Conservation (phyloP, 352 stramenopile species). For the Thraustochytrium striatum region DNA sequence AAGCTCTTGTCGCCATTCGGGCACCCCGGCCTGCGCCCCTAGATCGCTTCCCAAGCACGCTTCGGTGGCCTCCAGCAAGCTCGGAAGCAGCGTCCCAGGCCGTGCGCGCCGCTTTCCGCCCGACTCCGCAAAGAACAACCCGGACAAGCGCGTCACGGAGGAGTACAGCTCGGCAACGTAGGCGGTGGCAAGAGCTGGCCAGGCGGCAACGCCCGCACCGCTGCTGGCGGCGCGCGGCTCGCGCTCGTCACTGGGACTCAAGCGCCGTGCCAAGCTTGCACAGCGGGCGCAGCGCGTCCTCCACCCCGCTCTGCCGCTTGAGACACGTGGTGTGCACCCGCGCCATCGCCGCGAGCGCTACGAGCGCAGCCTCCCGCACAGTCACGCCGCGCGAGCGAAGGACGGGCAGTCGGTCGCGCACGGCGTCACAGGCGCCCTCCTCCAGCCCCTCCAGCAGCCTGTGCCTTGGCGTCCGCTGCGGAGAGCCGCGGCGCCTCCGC, state of each 20-base stretch:
- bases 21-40: neutral
- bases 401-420: too few species aligned
- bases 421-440: too few species aligned
- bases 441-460: too few species aligned
- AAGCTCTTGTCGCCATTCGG: neutral
- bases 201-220: neutral
- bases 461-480: too few species aligned
- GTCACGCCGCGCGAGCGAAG: neutral
- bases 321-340: neutral
- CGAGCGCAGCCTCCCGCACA: neutral
- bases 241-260: neutral
- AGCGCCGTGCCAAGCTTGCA: neutral
- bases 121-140: neutral
- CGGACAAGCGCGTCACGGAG: neutral
- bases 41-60: too few species aligned
- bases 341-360: neutral
- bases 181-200: neutral
- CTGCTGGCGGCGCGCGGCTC: neutral
- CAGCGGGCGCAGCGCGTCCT: neutral
- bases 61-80: neutral
- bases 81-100: neutral
- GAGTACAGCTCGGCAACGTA: constrained; percentile 9
- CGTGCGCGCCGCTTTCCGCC: neutral
- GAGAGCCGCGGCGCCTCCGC: too few species aligned
- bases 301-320: neutral